Evolutionary conservation across 2,329 filamentous ascomycete species (phyloP).

Genomic region (Rhynchosporium graminicola): DNA sequence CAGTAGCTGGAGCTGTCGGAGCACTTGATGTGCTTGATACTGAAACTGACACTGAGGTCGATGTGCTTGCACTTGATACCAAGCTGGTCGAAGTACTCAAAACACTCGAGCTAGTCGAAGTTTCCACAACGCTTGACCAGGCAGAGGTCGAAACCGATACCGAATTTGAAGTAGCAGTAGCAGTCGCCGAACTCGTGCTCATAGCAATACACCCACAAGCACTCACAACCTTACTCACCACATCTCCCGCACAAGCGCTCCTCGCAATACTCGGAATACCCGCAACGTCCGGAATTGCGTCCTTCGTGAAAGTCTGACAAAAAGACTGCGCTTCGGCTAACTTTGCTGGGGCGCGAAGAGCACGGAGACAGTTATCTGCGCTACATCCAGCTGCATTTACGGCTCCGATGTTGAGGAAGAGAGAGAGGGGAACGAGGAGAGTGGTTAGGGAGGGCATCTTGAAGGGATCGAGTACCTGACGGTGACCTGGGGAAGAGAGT

Average conservation of each 20-base stretch:
- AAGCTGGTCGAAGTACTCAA: no score
- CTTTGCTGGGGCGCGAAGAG: conserved; percentile 15
- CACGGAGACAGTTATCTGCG: conserved; percentile 27
- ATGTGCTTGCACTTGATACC: no score
- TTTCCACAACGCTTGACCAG: no score
- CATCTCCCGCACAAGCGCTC: conserved; percentile 22
- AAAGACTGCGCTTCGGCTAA: conserved; percentile 23
- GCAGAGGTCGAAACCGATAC: background rate
- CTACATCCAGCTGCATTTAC: conserved; percentile 44
- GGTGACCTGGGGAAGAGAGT: background rate
- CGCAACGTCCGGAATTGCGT: background rate
- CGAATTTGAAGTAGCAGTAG: conserved; percentile 1
- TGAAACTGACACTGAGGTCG: no score
- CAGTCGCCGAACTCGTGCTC: background rate
- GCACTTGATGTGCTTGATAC: background rate
- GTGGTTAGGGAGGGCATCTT: background rate
- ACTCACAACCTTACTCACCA: conserved; percentile 24
- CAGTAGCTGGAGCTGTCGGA: conserved; percentile 14
- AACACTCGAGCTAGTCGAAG: no score
- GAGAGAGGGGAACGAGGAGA: background rate
- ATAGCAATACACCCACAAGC: conserved; percentile 25
- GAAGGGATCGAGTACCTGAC: background rate
- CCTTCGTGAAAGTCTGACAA: conserved; percentile 23
- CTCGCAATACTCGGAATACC: conserved; percentile 22
- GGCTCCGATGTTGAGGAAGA: conserved; percentile 8